Evolutionary conservation across 2,329 filamentous ascomycete species (phyloP), one percentile per base, ranked within the genome.

Genomic region (Dactylellina parvicollis): DNA sequence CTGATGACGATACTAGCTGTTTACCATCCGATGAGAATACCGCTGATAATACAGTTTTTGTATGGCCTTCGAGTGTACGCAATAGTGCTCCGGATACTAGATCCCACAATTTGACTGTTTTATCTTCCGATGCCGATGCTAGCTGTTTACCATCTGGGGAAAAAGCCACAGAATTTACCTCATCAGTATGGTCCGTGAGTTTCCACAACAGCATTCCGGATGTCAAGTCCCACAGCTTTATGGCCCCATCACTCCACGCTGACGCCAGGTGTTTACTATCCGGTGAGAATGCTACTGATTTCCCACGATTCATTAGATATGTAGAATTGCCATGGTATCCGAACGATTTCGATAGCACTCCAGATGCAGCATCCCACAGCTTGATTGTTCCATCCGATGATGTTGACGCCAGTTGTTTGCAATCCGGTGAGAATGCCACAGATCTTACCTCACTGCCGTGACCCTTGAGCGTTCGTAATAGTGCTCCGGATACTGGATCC

Each of bases 401-500:
- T n/a, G n/a, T n/a, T n/a, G n/a, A n/a, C n/a, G n/a, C n/a, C n/a
- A n/a, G n/a, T n/a, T n/a, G n/a, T n/a, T 44, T 8, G 10, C 12
- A 8, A 44, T 8, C 8, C 5, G 94, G 92, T 0, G 92, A 96
- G 81, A 98, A 98, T 32, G 20, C 47, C 8, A 9, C 8, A 12
- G 7, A 32, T 7, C 9, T 22, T 5, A 16, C n/a, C 8, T 5
- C 7, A 28, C n/a, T n/a, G n/a, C n/a, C n/a, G n/a, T 52, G 20
- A 9, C 16, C 47, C 9, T 12, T 26, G 9, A 14, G 10, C 20
- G 47, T 28, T 14, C 5, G 22, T 34, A 26, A 4, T n/a, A n/a
- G n/a, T 7, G 47, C 24, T 42, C 52, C 52, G 12, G 52, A 42
- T n/a, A n/a, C n/a, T 24, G 24, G 5, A 46, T 59, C 38, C 88